A percentile compares a stretch with the other conserved stretches of the same genome.
Evolutionary conservation across 768 basidiomycete genomes (phyloP).

Genomic region (Peribolospora baueri): DNA sequence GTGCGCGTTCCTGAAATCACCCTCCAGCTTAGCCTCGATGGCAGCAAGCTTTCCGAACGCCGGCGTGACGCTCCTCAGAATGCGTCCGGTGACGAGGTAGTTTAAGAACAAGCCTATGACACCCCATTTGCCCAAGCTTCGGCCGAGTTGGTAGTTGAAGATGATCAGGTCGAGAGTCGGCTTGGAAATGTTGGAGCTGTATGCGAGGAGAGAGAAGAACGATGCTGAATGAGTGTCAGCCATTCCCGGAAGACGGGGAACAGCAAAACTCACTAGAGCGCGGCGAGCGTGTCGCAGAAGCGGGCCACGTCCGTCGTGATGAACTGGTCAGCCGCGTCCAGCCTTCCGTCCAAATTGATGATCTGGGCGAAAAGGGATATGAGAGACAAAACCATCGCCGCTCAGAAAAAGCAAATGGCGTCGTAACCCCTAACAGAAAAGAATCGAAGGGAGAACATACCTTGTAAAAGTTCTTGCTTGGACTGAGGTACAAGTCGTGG

Average conservation of each 20-base stretch:
- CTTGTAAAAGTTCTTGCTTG: conserved; percentile 20
- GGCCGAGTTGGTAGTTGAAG: conserved; percentile 74
- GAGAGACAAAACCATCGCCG: no score
- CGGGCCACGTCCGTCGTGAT: conserved; percentile 77
- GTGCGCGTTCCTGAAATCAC: conserved; percentile 73
- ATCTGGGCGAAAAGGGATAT: not conserved
- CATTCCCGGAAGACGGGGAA: not conserved
- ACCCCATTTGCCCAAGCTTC: conserved; percentile 64
- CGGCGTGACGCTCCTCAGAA: conserved; percentile 52
- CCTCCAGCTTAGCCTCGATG: conserved; percentile 64
- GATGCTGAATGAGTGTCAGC: not conserved
- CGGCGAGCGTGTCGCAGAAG: conserved; percentile 63
- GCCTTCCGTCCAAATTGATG: conserved; percentile 12
- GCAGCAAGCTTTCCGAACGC: conserved; percentile 78
- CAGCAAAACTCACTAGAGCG: conserved; percentile 50
- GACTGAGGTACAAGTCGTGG: conserved; percentile 72
- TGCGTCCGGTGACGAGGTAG: conserved; percentile 63
- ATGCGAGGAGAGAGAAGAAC: not conserved
- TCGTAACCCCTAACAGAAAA: no score
- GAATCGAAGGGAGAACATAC: not conserved
- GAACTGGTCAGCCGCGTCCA: conserved; percentile 13
- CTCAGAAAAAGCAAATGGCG: no score
- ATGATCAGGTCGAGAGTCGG: conserved; percentile 71
- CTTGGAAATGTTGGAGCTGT: conserved; percentile 75
- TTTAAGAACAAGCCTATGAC: conserved; percentile 53